Base-by-base conservation (phyloP, 371 early-diverging fungal species). In the Rhizopus microsporus region DNA sequence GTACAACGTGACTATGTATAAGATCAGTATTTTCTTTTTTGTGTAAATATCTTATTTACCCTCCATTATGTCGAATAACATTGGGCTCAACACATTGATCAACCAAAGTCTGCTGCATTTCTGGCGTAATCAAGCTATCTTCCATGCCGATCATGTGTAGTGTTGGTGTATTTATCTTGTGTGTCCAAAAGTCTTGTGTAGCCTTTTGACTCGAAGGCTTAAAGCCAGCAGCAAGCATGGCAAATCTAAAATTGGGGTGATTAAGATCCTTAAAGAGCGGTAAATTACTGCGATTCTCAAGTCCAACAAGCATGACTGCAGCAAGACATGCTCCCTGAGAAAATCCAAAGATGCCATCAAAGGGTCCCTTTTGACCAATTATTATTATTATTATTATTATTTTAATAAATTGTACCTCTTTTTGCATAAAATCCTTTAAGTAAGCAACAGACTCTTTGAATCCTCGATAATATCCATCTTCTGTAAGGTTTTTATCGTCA, bases 301-400 rank as follows among this genome's bases (percentile, higher is more conserved):
- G 56, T 32, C 81, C 59, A 10, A 74, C 64, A 9, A 77, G 67
- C 48, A 90, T 48, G 4, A 87, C 57, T 10, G 87, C 83, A 5
- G 91, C 87, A 68, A 88, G 74, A 29, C 87, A 78, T 2, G 89
- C 88, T 30, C 80, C 80, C 64, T 91, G 91, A 7, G 88, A 87
- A 62, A 91, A 91, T 5, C 91, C 91, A 62, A 91, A 72, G 5
- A 91, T 74, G 30, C 88, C 91, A 62, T 87, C 85, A 63, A 88
- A 91, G 3, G 88, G 88, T 4, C 88, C 88, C 77, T 84, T 31
- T n/a, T 13, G 17, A 42, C 38, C 52, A 51, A 15, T 44, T 17
- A 23, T 0, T 52, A 38, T 23, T 23, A 23, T 23, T 23, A 23
- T 23, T 23, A 7, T 15, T 15, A 13, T 13, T 15, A 39, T 50